A percentile compares a stretch with the other conserved stretches of the same genome.
These are phyloP conservation scores for Cyberlindnera japonica DNA, from an alignment of 805 yeast species.

Conservation along the genomic window DNA sequence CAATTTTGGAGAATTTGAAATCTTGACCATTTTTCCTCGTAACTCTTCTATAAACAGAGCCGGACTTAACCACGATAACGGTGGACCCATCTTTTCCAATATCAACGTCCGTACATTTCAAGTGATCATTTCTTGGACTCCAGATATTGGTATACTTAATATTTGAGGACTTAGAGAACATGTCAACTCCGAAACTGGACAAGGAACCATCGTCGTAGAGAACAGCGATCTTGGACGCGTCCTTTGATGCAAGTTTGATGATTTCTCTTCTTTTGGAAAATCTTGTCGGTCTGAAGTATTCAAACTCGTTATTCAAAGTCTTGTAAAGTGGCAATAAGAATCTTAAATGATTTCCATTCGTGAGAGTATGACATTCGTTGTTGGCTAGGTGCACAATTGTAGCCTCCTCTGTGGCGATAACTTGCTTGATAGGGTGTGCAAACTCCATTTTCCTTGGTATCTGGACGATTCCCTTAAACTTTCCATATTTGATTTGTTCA, in stretches of 20 bases:
- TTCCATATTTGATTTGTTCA: slow-evolving; percentile 30
- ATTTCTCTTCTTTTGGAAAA: slow-evolving; percentile 39
- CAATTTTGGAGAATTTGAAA: slow-evolving; percentile 52
- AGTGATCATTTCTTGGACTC: slow-evolving; percentile 56
- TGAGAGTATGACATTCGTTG: slow-evolving; percentile 61
- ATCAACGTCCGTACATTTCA: slow-evolving; percentile 64
- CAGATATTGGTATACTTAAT: slow-evolving; percentile 51
- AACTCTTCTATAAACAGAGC: slow-evolving; percentile 50
- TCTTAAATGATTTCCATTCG: slow-evolving; percentile 53
- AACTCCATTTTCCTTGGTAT: slow-evolving; percentile 40
- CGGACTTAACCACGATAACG: slow-evolving; percentile 63
- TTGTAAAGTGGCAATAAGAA: slow-evolving; percentile 36
- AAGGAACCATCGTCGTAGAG: slow-evolving; percentile 55
- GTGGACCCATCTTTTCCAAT: slow-evolving; percentile 65
- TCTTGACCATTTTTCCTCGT: slow-evolving; percentile 25
- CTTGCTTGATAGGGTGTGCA: slow-evolving; percentile 41
- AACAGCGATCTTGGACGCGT: slow-evolving; percentile 43
- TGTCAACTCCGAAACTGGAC: slow-evolving; percentile 32
- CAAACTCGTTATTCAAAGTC: slow-evolving; percentile 41
- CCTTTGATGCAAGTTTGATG: slow-evolving; percentile 34
- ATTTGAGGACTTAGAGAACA: slow-evolving; percentile 28
- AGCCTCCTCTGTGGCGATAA: slow-evolving; percentile 61
- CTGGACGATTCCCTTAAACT: slow-evolving; percentile 36
- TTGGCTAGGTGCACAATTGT: slow-evolving; percentile 59
- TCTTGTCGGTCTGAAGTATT: slow-evolving; percentile 49